phyloP scores from a whole-genome alignment of 495 filamentous ascomycete species.

The Aspergillus sclerotioniger region DNA sequence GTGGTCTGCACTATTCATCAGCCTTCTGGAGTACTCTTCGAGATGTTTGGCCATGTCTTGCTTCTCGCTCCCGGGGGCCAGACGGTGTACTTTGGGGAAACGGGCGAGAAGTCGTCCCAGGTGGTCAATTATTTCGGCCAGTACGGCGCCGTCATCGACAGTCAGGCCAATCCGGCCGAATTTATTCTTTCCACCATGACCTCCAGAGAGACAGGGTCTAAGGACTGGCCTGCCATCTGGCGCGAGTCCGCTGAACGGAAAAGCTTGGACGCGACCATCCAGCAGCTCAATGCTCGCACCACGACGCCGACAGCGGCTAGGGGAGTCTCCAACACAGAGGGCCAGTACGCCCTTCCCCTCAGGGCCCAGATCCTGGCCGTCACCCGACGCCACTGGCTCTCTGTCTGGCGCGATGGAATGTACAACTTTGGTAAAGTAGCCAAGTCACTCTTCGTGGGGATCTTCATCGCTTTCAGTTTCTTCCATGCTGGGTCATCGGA shows the following conservation, averaged over 20 bases:
- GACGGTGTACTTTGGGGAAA: constrained; percentile 66
- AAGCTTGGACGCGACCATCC: background rate
- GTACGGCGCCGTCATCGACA: constrained; percentile 46
- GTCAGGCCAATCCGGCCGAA: constrained; percentile 75
- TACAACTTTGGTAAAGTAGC: constrained; percentile 6
- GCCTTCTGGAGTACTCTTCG: constrained; percentile 80
- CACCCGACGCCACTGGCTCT: constrained; percentile 1
- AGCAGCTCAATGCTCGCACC: background rate
- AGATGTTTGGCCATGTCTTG: constrained; percentile 70
- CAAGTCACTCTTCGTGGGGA: background rate
- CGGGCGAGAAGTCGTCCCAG: constrained; percentile 51
- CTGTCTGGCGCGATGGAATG: background rate
- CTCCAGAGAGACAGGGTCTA: background rate
- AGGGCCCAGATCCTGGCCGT: background rate
- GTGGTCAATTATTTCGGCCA: constrained; percentile 54
- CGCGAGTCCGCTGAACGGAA: background rate
- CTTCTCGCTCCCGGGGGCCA: constrained; percentile 64
- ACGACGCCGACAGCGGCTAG: background rate
- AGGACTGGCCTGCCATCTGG: background rate
- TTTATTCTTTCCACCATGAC: constrained; percentile 23
- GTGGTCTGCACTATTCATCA: constrained; percentile 94
- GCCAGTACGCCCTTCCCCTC: constrained; percentile 24
- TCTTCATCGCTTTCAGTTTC: constrained; percentile 1
- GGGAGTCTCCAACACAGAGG: background rate
- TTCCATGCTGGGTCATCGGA: background rate